phyloP scores from a whole-genome alignment of 371 early-diverging fungal species.

The Rhizopus arrhizus region DNA sequence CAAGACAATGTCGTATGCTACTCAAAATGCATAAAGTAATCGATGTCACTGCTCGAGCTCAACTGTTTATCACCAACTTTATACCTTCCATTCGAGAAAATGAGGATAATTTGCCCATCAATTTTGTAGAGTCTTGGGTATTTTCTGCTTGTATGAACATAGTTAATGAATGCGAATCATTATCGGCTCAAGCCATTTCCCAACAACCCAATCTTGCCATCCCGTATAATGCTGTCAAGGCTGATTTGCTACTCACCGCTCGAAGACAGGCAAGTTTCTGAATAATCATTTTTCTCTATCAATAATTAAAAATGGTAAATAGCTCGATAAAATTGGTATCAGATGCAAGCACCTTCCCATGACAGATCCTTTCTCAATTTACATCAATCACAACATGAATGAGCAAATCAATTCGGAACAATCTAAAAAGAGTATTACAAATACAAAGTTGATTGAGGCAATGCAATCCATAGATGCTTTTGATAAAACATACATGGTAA shows the following conservation, averaged over 20 bases:
- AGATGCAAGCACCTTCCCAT: slow-evolving; percentile 57
- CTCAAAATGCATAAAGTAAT: slow-evolving; percentile 67
- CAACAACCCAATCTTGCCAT: slow-evolving; percentile 47
- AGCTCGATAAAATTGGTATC: slow-evolving; percentile 77
- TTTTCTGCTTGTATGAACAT: slow-evolving; percentile 79
- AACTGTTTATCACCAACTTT: slow-evolving; percentile 74
- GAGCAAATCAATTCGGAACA: slow-evolving; percentile 15
- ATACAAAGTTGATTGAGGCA: slow-evolving; percentile 66
- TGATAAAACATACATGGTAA: slow-evolving; percentile 77
- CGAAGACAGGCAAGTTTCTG: slow-evolving; percentile 60
- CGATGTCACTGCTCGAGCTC: slow-evolving; percentile 72
- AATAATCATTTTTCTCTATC: not conserved
- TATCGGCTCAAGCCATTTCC: slow-evolving; percentile 50
- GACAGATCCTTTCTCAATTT: slow-evolving; percentile 60
- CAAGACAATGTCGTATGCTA: slow-evolving; percentile 81
- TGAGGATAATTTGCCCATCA: slow-evolving; percentile 51
- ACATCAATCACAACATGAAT: slow-evolving; percentile 34
- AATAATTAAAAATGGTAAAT: not conserved
- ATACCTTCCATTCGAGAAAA: slow-evolving; percentile 75
- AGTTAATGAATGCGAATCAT: slow-evolving; percentile 76
- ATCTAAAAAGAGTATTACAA: slow-evolving; percentile 54
- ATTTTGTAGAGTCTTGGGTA: slow-evolving; percentile 79
- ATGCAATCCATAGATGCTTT: slow-evolving; percentile 65
- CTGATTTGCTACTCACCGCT: slow-evolving; percentile 76
- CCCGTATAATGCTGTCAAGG: slow-evolving; percentile 74